Percentiles rank a stretch among this genome's conserved stretches.
These are phyloP conservation scores for Saturnispora hagleri DNA, from an alignment of 805 yeast species.

Conservation along the genomic window DNA sequence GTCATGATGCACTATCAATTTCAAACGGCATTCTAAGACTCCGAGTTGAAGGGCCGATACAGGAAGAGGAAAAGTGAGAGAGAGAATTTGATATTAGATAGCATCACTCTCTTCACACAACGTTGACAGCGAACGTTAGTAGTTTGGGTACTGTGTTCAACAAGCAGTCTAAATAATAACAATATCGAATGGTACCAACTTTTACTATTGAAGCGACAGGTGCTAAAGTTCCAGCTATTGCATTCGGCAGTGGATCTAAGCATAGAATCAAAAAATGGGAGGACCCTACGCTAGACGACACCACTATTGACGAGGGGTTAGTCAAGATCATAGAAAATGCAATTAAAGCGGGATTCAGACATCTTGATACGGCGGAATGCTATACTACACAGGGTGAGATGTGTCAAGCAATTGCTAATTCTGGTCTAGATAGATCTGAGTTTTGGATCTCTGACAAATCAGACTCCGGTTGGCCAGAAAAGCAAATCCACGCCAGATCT, in stretches of 20 bases:
- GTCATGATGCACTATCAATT: not conserved
- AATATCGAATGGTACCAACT: conserved; percentile 13
- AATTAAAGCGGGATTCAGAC: conserved; percentile 43
- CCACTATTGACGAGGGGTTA: conserved; percentile 29
- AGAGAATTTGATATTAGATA: not conserved
- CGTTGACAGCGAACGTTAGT: not conserved
- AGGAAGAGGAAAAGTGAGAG: not conserved
- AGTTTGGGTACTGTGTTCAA: not conserved
- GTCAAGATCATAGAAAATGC: conserved; percentile 40
- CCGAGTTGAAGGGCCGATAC: not conserved
- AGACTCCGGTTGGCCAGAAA: conserved; percentile 31
- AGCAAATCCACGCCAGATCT: conserved; percentile 9
- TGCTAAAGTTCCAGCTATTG: conserved; percentile 34
- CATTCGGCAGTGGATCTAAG: conserved; percentile 50
- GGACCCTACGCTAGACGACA: conserved; percentile 15
- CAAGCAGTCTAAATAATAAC: no score
- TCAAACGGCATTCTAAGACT: not conserved
- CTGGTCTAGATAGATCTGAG: conserved; percentile 36
- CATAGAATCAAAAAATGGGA: conserved; percentile 35
- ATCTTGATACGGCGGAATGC: conserved; percentile 62
- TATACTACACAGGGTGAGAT: conserved; percentile 55
- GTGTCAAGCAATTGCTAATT: conserved; percentile 40
- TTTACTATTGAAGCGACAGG: conserved; percentile 24
- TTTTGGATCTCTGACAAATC: conserved; percentile 57
- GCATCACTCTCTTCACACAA: not conserved